These are phyloP conservation scores for Pseudopyrenochaeta lycopersici DNA, from an alignment of 2,329 filamentous ascomycete genomes.

Conservation along the genomic window DNA sequence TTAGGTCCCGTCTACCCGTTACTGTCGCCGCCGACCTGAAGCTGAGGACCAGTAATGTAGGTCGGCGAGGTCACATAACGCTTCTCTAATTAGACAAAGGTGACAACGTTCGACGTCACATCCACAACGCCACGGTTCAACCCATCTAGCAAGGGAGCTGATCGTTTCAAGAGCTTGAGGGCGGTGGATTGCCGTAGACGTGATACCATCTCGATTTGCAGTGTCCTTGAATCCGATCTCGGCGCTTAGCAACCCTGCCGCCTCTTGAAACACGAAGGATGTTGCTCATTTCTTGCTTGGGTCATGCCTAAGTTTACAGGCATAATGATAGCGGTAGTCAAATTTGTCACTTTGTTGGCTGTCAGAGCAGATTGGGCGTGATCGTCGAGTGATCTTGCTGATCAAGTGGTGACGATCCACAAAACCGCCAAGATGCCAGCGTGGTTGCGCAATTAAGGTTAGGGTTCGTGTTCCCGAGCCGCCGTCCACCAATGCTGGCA, in stretches of 20 bases:
- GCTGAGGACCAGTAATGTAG: no score
- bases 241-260: conserved; percentile 4
- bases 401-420: conserved; percentile 19
- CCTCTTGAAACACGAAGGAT: neutral
- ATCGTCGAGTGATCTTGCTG: conserved; percentile 21
- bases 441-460: conserved; percentile 35
- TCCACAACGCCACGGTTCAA: no score
- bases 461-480: conserved; percentile 27
- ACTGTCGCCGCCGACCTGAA: no score
- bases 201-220: conserved; percentile 25
- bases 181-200: neutral
- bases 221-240: conserved; percentile 14
- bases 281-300: neutral
- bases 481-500: conserved; percentile 19
- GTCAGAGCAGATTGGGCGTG: conserved; percentile 17
- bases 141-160: no score
- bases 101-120: no score
- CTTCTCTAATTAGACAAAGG: no score
- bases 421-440: conserved; percentile 12
- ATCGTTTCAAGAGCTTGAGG: neutral
- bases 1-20: no score
- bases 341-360: conserved; percentile 15
- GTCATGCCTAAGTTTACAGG: neutral
- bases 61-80: no score
- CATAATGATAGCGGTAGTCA: neutral